Base-by-base conservation (phyloP, 208 protist species). In the Acanthamoeba healyi region DNA sequence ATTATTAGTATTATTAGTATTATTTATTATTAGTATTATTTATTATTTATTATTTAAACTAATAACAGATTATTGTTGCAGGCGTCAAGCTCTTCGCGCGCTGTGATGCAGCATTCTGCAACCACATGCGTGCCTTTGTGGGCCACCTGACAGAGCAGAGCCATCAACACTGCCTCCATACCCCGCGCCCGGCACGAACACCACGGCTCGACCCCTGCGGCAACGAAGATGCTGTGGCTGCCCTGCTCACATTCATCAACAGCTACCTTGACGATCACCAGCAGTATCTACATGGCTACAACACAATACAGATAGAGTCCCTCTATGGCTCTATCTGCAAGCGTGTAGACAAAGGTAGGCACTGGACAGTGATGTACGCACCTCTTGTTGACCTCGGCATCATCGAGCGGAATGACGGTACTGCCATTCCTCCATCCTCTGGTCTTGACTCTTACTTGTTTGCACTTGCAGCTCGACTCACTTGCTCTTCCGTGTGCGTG, bases 261-360 rank as follows among this genome's bases (percentile, higher is more conserved):
- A 70, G 61, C 61, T 70, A 70, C 61, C 61, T 70, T 34, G 29
- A 70, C n/a, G 61, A 70, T 70, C n/a, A 24, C n/a, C 14, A 70
- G 14, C 22, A 26, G 7, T 70, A 36, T 24, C 61, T 70, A 7
- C 22, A 70, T 70, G 61, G 61, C 7, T 26, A 10, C 61, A 70
- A 7, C 61, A 70, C 61, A 29, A 26, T 70, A 6, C 61, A 70
- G 22, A 70, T 29, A 6, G 22, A 70, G 61, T 70, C 61, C 10
- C 7, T 70, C 19, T 36, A 70, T 70, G 61, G 61, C 26, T 36
- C 26, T 34, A 29, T 70, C 61, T 70, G 61, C 61, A 70, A 70
- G 61, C 29, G 61, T 24, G n/a, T 29, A 12, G 29, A 70, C n/a
- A 70, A 70, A 34, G 9, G 61, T 7, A 29, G 61, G 14, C 9